These are phyloP conservation scores for Mortierella polycephala DNA, from an alignment of 371 early-diverging fungal genomes.

Conservation along the genomic window DNA sequence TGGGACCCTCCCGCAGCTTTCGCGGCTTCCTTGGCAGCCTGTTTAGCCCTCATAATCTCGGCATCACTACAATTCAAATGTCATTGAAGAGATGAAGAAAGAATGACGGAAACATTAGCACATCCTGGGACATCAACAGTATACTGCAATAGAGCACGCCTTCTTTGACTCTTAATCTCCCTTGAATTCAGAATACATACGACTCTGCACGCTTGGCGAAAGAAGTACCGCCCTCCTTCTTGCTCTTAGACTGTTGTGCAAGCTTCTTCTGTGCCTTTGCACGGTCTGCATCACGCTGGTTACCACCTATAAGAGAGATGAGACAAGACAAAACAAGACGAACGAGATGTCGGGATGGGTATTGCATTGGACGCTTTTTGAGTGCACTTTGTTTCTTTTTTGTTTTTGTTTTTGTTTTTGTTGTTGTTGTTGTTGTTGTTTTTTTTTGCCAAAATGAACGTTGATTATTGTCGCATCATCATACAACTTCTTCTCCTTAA, in stretches of 20 bases:
- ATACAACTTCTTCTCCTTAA: too few species aligned
- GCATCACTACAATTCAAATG: constrained; percentile 25
- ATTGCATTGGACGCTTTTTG: not conserved
- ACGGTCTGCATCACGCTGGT: constrained; percentile 46
- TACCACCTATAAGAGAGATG: constrained; percentile 32
- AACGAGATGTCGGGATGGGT: not conserved
- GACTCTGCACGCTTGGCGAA: constrained; percentile 31
- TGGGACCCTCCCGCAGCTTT: constrained; percentile 19
- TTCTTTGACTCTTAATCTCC: not conserved
- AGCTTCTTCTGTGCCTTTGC: constrained; percentile 45
- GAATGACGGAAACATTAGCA: not conserved
- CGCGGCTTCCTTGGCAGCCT: constrained; percentile 39
- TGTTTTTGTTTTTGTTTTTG: too few species aligned
- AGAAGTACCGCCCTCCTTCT: constrained; percentile 22
- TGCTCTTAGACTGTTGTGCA: constrained; percentile 25
- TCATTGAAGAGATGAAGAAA: not conserved
- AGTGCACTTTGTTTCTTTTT: too few species aligned
- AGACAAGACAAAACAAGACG: not conserved
- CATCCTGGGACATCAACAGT: too few species aligned
- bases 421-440: too few species aligned
- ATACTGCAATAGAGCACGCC: too few species aligned
- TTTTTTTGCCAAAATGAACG: too few species aligned
- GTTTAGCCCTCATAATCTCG: constrained; percentile 46
- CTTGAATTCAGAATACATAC: constrained; percentile 13
- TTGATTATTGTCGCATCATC: too few species aligned